Evolutionary conservation across 2,329 filamentous ascomycete species (phyloP).

Genomic region (Neonectria punicea): DNA sequence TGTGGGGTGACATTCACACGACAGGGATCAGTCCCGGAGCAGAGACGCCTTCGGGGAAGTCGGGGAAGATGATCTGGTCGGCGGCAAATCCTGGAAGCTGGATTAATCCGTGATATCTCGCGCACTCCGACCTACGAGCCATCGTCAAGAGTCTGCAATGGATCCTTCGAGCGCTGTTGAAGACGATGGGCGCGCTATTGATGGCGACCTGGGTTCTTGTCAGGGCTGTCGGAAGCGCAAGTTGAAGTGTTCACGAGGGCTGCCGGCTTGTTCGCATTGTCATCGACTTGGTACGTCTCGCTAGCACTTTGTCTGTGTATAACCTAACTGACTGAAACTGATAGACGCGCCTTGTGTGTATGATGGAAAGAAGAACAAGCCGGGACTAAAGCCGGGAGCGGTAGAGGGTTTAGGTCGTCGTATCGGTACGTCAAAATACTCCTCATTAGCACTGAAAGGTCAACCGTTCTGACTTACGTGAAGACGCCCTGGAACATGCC

Average conservation of each 20-base stretch:
- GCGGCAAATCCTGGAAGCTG: background rate
- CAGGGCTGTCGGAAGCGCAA: conserved; percentile 38
- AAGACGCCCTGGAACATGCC: conserved; percentile 14
- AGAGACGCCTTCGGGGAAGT: background rate
- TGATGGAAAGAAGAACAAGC: conserved; percentile 27
- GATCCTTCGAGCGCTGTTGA: background rate
- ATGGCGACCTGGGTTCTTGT: conserved; percentile 25
- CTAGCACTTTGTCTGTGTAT: background rate
- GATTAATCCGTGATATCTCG: background rate
- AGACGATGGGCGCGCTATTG: conserved; percentile 4
- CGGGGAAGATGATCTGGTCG: background rate
- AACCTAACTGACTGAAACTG: background rate
- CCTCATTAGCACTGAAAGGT: background rate
- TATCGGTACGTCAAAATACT: conserved; percentile 3
- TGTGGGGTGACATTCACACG: conserved; percentile 8
- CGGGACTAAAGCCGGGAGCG: conserved; percentile 21
- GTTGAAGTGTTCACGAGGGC: conserved; percentile 34
- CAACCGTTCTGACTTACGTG: background rate
- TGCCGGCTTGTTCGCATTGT: conserved; percentile 36
- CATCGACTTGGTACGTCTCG: conserved; percentile 26
- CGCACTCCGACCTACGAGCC: background rate
- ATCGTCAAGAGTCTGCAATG: background rate
- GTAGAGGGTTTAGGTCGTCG: conserved; percentile 22
- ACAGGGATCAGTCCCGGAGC: background rate
- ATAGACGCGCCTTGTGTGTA: conserved; percentile 22